Evolutionary conservation across 768 basidiomycete genomes (phyloP), one percentile per base, ranked within the genome.

Genomic region (Trametes cingulata): DNA sequence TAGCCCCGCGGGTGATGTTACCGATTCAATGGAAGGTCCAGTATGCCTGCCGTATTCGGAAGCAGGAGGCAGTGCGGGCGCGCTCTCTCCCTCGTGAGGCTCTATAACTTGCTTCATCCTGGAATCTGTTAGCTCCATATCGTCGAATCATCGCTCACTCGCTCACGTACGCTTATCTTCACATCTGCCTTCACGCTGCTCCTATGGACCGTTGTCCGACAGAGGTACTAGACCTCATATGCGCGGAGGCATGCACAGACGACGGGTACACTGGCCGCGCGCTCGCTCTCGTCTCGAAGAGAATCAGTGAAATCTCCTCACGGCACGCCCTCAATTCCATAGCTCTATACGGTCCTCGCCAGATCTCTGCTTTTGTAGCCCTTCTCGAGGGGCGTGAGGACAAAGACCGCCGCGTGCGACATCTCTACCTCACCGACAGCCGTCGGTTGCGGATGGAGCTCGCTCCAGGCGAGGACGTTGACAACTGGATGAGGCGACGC

Each of bases 251-350:
- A 9, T 72, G 72, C 53, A 61, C 62, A 1, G 73, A 71, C 56
- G 71, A 68, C 39, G 73, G 71, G 1, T 58, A 24, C 17, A 65
- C 68, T 10, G 71, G 67, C 6, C 68, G 68, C 40, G 56, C 71
- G 6, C 66, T 74, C 22, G 56, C 69, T 3, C 67, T 63, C 10
- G 71, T 71, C 42, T 73, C 72, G 12, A 65, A 64, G n/a, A 66
- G 66, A 20, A 61, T 71, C 54, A 68, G 63, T 20, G 61, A 49
- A 0, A 64, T 63, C 37, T 65, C 71, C 2, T 70, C 55, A 33
- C 53, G 12, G 29, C 27, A 14, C 29, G 19, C 14, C 43, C 42
- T 29, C 25, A 9, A 33, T 2, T n/a, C 42, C n/a, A 12, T 43
- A 15, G 42, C 42, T n/a, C 17, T 43, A n/a, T 22, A 43, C 19